These are phyloP conservation scores for Alternaria angustiovoidea DNA, from an alignment of 2,329 filamentous ascomycete species.

Conservation along the genomic window DNA sequence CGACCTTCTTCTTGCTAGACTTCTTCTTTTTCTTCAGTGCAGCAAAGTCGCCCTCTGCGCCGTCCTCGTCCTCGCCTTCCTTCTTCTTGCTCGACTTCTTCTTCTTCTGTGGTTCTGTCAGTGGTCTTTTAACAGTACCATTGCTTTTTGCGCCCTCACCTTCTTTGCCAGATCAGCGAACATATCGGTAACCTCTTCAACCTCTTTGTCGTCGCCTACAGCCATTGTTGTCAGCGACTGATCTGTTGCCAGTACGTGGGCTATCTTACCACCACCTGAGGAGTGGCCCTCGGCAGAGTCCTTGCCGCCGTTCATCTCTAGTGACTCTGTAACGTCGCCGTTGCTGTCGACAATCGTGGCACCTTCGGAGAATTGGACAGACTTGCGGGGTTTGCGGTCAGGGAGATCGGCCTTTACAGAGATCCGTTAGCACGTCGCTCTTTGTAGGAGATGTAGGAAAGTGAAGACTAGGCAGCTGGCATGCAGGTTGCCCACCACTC, in stretches of 20 bases:
- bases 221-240: constrained; percentile 33
- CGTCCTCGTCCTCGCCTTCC: constrained; percentile 62
- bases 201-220: constrained; percentile 61
- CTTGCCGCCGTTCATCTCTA: constrained; percentile 75
- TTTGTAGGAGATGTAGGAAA: not conserved
- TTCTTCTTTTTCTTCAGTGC: constrained; percentile 89
- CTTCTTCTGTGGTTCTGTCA: constrained; percentile 63
- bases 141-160: constrained; percentile 16
- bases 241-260: constrained; percentile 13
- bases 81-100: constrained; percentile 67
- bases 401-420: constrained; percentile 53
- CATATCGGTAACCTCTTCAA: constrained; percentile 68
- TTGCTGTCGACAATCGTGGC: constrained; percentile 87
- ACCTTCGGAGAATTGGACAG: constrained; percentile 90
- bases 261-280: constrained; percentile 36
- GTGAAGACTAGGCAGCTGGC: not conserved
- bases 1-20: constrained; percentile 66
- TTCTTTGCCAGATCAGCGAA: constrained; percentile 78
- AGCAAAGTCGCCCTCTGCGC: constrained; percentile 64
- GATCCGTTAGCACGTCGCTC: constrained; percentile 30
- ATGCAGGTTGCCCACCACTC: constrained; percentile 6
- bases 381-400: constrained; percentile 83
- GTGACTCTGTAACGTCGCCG: constrained; percentile 81
- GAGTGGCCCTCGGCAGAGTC: constrained; percentile 80
- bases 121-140: not conserved